Evolutionary conservation across 225 moss, liverwort and hornwort species (phyloP).

Genomic region (Marchantia polymorpha): DNA sequence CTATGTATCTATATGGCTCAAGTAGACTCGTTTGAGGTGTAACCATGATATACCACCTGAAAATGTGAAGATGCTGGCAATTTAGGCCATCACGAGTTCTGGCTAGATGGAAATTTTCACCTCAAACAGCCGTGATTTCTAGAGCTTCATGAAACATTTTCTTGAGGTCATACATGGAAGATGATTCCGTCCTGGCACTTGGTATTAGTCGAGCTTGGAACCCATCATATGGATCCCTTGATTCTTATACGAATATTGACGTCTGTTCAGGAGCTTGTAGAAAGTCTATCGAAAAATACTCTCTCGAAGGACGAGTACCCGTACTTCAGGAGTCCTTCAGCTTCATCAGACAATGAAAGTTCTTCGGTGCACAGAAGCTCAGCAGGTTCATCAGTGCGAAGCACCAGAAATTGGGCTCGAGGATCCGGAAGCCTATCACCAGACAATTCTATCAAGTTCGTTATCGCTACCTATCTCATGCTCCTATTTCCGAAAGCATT

Average conservation of each 20-base stretch:
- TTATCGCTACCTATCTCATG: not conserved
- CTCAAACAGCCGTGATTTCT: no score
- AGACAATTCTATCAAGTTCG: constrained; percentile 27
- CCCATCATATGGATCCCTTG: not conserved
- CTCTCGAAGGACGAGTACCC: constrained; percentile 77
- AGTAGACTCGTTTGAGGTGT: not conserved
- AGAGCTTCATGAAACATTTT: no score
- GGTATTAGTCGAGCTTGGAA: no score
- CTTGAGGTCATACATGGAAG: no score
- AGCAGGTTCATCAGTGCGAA: constrained; percentile 50
- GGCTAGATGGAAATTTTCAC: no score
- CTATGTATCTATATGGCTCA: not conserved
- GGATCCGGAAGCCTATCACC: constrained; percentile 31
- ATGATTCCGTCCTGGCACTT: no score
- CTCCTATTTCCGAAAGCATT: no score
- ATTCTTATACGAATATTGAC: not conserved
- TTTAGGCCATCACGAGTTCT: no score
- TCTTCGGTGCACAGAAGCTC: not conserved
- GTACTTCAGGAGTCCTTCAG: constrained; percentile 56
- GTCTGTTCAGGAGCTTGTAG: constrained; percentile 59
- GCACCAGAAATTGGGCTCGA: constrained; percentile 56
- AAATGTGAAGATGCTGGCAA: no score
- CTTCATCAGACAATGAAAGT: constrained; percentile 10
- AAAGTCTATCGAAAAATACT: constrained; percentile 55
- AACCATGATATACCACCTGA: not conserved